Evolutionary conservation across 306 rosid genomes (phyloP), one percentile per base, ranked within the genome.

Genomic region (Parietaria judaica): DNA sequence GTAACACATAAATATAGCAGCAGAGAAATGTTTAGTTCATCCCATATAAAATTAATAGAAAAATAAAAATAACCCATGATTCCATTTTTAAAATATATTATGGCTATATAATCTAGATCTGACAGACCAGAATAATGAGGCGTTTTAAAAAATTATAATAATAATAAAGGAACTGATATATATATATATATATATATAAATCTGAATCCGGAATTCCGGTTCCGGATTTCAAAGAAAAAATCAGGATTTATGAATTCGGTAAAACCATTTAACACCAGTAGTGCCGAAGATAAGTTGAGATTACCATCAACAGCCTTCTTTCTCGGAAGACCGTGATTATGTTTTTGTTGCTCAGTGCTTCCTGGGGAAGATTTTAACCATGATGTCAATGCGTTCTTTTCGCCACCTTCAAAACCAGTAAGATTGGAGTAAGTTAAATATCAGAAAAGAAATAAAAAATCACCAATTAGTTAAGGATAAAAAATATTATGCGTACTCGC

Each of bases 291-390:
- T 36, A 54, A 6, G 15, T 51, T 47, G 14, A 51, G 7, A 62
- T 65, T 76, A 81, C 86, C 86, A 69, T 13, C 14, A 72, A 49
- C 14, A 34, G 31, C 52, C 52, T 47, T 67, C 48, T 59, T 68
- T 62, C 53, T 59, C 54, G 56, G 62, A 36, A 56, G 31, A 60
- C 36, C 13, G 51, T 58, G 36, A 31, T 6, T n/a, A 16, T 36
- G 61, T 54, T 72, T 65, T 49, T 65, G 73, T 66, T 76, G 72
- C 57, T 71, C 65, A 37, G 61, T 60, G 56, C 77, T 77, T 72
- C 74, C 75, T 62, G 84, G 62, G 70, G 92, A 68, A 58, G 94
- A 79, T 56, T 66, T 61, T 48, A 88, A 83, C 98, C 96, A 92
- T 17, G 85, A 80, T 60, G 80, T 83, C 76, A 92, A 78, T 61